Percentiles rank a stretch among this genome's conserved stretches.
These are phyloP conservation scores for Sisymbrium altissimum DNA, from an alignment of 345 rosid genomes.

Conservation along the genomic window DNA sequence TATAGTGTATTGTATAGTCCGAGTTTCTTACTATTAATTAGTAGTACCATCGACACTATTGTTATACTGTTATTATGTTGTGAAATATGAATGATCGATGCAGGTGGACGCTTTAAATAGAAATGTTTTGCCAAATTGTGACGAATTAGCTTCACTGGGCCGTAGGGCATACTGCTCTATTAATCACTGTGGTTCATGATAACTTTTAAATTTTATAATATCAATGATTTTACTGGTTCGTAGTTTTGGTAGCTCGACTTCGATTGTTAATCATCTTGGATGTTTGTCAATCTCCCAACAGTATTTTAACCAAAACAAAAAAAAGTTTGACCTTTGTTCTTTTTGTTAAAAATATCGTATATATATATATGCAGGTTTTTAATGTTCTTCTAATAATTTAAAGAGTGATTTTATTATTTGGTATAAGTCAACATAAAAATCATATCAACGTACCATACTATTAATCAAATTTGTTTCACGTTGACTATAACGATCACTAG, in stretches of 20 bases:
- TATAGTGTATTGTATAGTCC: not conserved
- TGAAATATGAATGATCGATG: too few relatives aligned
- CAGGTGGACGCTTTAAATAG: too few relatives aligned
- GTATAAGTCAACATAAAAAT: not conserved
- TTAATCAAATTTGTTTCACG: not conserved
- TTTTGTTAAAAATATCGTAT: not conserved
- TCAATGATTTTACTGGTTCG: not conserved
- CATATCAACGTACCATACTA: not conserved
- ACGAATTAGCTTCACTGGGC: not conserved
- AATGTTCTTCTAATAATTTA: too few relatives aligned
- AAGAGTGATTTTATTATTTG: too few relatives aligned
- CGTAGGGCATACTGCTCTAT: not conserved
- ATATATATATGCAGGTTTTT: too few relatives aligned
- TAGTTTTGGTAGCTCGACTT: not conserved
- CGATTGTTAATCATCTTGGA: not conserved
- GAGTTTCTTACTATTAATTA: not conserved
- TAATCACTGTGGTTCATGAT: not conserved
- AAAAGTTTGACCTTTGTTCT: not conserved
- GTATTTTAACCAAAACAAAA: not conserved
- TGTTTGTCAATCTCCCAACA: not conserved
- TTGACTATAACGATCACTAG: not conserved
- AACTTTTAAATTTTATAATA: too few relatives aligned
- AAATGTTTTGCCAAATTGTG: too few relatives aligned
- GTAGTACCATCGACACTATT: not conserved
- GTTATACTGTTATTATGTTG: not conserved